Base-by-base conservation (phyloP, 768 basidiomycete species). In the Flagelloscypha sp. region DNA sequence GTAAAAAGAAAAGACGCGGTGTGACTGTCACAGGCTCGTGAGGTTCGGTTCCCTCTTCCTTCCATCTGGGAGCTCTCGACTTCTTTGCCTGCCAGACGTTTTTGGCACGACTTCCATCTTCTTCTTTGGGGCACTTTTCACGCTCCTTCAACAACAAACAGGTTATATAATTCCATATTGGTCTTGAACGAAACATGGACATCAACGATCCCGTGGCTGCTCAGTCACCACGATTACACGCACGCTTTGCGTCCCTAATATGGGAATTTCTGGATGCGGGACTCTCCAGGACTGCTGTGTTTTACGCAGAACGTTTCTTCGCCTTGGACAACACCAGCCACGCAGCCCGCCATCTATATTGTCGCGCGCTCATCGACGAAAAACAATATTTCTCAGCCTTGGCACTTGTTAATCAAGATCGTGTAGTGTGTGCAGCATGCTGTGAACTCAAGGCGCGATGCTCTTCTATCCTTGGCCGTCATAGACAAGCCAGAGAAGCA, bases 181-280 rank as follows among this genome's bases (percentile, higher is more conserved):
- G n/a, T n/a, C n/a, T n/a, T n/a, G n/a, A n/a, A n/a, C n/a, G n/a
- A n/a, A n/a, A n/a, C n/a, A n/a, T n/a, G n/a, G n/a, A n/a, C n/a
- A n/a, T n/a, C n/a, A n/a, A n/a, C n/a, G n/a, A n/a, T n/a, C n/a
- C n/a, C n/a, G n/a, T n/a, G n/a, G n/a, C n/a, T n/a, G n/a, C 44
- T 49, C 59, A 50, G 50, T 54, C 48, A 45, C 47, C 74, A 43
- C 62, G 71, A 52, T 73, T 85, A 50, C 66, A 69, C 33, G 74
- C 76, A 57, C 80, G 82, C 45, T 81, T 84, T 53, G 72, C 72
- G 45, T 62, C 72, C 34, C 67, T 90, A 43, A 68, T 88, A 49
- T 88, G 86, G 85, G 75, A 76, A 48, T 87, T 78, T 59, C 77
- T 90, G 40, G 87, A 90, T 62, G 71, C 76, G 36, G 82, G 83